Evolutionary conservation across 148 eudicot species (phyloP), one percentile per base, ranked within the genome.

Genomic region (Fagopyrum tataricum): DNA sequence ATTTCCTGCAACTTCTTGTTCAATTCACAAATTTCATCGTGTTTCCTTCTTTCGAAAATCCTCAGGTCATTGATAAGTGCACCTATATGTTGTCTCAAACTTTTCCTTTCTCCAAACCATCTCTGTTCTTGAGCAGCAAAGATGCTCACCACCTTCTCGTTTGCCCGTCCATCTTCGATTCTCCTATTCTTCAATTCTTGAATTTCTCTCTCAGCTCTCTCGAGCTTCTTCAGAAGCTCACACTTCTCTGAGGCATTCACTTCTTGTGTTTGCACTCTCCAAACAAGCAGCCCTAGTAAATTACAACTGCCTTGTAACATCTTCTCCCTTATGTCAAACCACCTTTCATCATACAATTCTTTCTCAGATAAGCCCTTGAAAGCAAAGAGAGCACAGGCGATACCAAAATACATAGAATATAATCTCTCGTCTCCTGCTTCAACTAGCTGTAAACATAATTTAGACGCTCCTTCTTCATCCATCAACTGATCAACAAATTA

Each of bases 131-230:
- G 87, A 4, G 97, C 77, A 52, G 97, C 87, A 77, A 84, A 87
- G 47, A 95, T 90, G 15, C 97, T 74, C n/a, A 83, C 96, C 9
- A 95, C 99, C 79, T 81, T 92, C 79, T 92, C 96, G 69, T 95
- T 95, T 1, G 97, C 99, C 72, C 85, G 88, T 39, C 90, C 97
- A 71, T 95, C 99, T 74, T 95, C 99, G 15, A 83, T 83, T 73
- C 99, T 83, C 69, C 68, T 74, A 37, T 62, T 80, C 81, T 84
- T 92, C 76, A 95, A 75, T 76, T 87, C 91, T 40, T 78, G 76
- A 11, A 84, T 78, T 71, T 88, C 89, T 73, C 70, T 81, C 75
- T 86, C 76, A 15, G 87, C 85, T 24, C 39, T 74, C 72, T 84
- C 81, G 6, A 94, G 86, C 81, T 85, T 87, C 21, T 39, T 79